A percentile compares a stretch with the other conserved stretches of the same genome.
phyloP scores from a whole-genome alignment of 2,329 filamentous ascomycete genomes.

The Drechslerella stenobrocha region DNA sequence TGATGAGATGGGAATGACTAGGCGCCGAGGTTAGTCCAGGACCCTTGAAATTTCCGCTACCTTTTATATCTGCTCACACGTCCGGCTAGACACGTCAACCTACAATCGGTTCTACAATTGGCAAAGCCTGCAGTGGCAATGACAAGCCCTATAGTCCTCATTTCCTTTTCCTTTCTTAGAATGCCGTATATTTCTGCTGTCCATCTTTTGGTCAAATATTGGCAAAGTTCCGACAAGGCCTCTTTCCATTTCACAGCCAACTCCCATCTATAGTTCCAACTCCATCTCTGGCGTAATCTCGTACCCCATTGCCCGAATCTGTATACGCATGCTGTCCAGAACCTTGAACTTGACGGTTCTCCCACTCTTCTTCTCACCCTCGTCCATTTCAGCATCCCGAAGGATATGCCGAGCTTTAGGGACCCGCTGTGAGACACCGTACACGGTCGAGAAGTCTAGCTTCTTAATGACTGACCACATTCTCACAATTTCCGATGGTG shows the following conservation, averaged over 20 bases:
- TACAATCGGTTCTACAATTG: constrained; percentile 11
- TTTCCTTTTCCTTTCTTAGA: background rate
- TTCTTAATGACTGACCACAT: constrained; percentile 72
- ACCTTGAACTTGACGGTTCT: constrained; percentile 66
- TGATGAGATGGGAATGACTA: constrained; percentile 27
- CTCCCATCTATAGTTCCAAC: constrained; percentile 5
- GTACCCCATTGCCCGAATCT: constrained; percentile 62
- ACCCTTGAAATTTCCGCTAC: background rate
- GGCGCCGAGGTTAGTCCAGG: constrained; percentile 12
- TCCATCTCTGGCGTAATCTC: constrained; percentile 51
- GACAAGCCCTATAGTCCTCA: background rate
- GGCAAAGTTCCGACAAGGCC: too few species aligned
- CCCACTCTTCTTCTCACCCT: constrained; percentile 64
- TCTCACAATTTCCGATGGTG: constrained; percentile 64
- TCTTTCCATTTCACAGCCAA: too few species aligned
- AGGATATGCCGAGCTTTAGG: background rate
- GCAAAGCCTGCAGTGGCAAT: background rate
- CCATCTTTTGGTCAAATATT: too few species aligned
- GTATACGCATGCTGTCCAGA: constrained; percentile 76
- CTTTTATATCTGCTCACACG: background rate
- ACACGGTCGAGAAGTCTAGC: constrained; percentile 67
- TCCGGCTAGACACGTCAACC: constrained; percentile 19
- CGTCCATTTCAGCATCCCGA: constrained; percentile 48
- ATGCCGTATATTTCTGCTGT: too few species aligned
- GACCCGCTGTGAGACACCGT: constrained; percentile 64